phyloP scores from a whole-genome alignment of 345 rosid species.

The Fremontodendron californicum region DNA sequence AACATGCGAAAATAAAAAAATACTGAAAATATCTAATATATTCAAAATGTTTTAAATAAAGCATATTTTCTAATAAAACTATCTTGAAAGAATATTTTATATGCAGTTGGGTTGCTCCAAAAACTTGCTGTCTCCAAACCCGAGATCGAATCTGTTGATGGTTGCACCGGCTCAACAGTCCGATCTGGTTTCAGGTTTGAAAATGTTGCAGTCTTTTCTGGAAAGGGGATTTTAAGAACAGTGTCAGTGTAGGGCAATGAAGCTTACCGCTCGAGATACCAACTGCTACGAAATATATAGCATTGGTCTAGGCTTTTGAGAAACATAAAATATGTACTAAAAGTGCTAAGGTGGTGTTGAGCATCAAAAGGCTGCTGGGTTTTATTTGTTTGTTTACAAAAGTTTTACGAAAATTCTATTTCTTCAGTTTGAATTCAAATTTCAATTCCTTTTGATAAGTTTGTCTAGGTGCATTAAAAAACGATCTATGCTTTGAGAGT shows the following conservation, averaged over 20 bases:
- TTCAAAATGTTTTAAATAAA: not conserved
- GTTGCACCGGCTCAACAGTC: slow-evolving; percentile 20
- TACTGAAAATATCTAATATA: not conserved
- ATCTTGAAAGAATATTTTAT: slow-evolving; percentile 10
- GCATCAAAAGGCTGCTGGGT: not conserved
- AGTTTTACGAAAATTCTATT: not conserved
- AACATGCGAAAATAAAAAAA: not conserved
- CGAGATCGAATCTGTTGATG: slow-evolving; percentile 11
- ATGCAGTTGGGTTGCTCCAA: slow-evolving; percentile 24
- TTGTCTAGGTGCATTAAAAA: not conserved
- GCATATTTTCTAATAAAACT: slow-evolving; percentile 3
- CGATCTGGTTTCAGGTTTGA: slow-evolving; percentile 12
- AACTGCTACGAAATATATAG: not conserved
- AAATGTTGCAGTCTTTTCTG: slow-evolving; percentile 12
- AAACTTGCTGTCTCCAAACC: slow-evolving; percentile 22
- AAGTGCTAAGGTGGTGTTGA: not conserved
- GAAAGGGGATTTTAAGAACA: slow-evolving; percentile 9
- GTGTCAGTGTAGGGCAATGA: not conserved
- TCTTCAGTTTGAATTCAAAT: not conserved
- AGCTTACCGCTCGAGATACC: not conserved
- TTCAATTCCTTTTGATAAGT: not conserved
- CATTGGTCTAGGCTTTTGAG: not conserved
- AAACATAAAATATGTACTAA: not conserved
- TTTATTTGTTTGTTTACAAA: not conserved
- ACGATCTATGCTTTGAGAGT: not conserved